A percentile compares a stretch with the other conserved stretches of the same genome.
phyloP scores from a whole-genome alignment of 2,329 filamentous ascomycete species.

The Orbilia oligospora region DNA sequence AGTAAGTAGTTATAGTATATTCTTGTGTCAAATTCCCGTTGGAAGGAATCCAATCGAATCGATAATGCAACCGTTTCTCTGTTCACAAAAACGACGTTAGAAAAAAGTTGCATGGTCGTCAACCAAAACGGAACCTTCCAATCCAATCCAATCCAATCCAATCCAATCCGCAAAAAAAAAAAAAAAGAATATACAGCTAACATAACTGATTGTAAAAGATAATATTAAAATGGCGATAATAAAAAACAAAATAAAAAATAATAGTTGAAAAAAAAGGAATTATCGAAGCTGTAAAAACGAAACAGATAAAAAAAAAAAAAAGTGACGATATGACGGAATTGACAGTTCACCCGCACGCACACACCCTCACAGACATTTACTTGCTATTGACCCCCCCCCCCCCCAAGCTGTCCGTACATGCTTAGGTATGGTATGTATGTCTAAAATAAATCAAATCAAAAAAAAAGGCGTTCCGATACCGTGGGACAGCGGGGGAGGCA shows the following conservation, averaged over 20 bases:
- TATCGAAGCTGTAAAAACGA: slow-evolving; percentile 1
- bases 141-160: too few species aligned
- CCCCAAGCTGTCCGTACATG: slow-evolving; percentile 18
- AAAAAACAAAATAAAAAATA: too few species aligned
- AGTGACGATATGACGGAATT: slow-evolving; percentile 28
- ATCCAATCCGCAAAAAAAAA: too few species aligned
- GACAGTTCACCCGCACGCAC: slow-evolving; percentile 11
- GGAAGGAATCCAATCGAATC: slow-evolving; percentile 4
- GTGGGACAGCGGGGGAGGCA: slow-evolving; percentile 39
- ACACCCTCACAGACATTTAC: too few species aligned
- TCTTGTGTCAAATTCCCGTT: slow-evolving; percentile 16
- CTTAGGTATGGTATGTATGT: slow-evolving; percentile 6
- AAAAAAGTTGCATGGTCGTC: not conserved
- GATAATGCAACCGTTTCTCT: too few species aligned
- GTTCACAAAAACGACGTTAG: not conserved
- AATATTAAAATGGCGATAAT: not conserved
- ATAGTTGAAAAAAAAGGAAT: slow-evolving; percentile 11
- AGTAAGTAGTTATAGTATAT: slow-evolving; percentile 3
- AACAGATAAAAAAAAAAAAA: slow-evolving; percentile 3
- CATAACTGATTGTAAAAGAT: not conserved
- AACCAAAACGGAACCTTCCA: not conserved
- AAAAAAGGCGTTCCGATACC: slow-evolving; percentile 41
- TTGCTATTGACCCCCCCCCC: too few species aligned
- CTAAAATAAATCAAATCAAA: not conserved
- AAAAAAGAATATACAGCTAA: too few species aligned